Evolutionary conservation across 169 alveolate species (phyloP), one percentile per base, ranked within the genome.

Genomic region (Eimeria acervulina): DNA sequence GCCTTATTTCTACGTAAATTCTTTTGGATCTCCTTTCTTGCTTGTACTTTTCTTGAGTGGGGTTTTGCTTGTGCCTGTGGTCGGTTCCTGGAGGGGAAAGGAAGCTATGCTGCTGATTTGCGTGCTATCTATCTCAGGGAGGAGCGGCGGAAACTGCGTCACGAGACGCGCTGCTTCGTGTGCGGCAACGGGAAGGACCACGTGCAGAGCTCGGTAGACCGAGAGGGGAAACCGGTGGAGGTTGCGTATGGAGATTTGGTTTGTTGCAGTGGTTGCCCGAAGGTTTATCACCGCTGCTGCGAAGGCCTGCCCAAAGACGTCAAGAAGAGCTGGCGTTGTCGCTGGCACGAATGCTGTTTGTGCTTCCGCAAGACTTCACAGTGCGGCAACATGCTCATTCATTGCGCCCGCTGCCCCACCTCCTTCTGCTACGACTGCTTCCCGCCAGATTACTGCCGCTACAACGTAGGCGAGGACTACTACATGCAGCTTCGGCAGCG

Each of bases 331-430:
- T 98, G 99, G 99, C 96, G 98, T 7, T 98, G 99, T 72, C 96
- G 98, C 66, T 98, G 99, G 99, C 99, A 98, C 93, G 99, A 98
- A 95, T 98, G 99, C 70, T 97, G 99, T 68, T 95, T 97, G 44
- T 98, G 99, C 89, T 97, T 98, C 97, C 97, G 99, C 68, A 98
- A 98, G 92, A 98, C 99, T 21, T 97, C 99, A 17, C 99, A 98
- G 95, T 98, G 98, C 89, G 99, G 99, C 74, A 98, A 98, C 92
- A 96, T 98, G 96, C 96, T 98, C 88, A 97, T 98, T 74, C 99
- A 98, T 96, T 98, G 99, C 97, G 98, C 98, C 44, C 98, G 97
- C 68, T 98, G 99, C 83, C 99, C 99, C 0, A 98, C 99, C 10
- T 96, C 99, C 38, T 98, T 97, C 97, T 98, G 99, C 95, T 98